Base-by-base conservation (phyloP, 768 basidiomycete species). In the Lepiota venenata region DNA sequence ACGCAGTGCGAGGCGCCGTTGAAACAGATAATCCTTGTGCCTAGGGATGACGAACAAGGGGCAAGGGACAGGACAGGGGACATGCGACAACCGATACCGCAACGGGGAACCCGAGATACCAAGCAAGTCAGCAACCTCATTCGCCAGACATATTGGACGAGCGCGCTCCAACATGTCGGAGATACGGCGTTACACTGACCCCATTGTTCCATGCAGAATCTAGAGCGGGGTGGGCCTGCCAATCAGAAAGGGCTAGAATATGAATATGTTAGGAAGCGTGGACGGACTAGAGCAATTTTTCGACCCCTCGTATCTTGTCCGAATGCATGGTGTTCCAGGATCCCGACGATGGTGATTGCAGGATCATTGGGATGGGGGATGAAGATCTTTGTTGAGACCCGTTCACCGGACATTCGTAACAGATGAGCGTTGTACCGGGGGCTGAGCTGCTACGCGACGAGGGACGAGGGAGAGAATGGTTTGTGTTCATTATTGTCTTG, bases 11-110 rank as follows among this genome's bases (percentile, higher is more conserved):
- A 93, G 81, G 12, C 78, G 81, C 63, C 84, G 85, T 67, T 88
- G 86, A 73, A 87, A 91, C 45, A 93, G 66, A 69, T 93, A 93
- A 64, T 93, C 86, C 61, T 91, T 91, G 68, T 93, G 91, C 62
- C 90, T 92, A 67, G 45, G n/a, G 62, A 7, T n/a, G 14, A 46
- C 20, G 60, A 36, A 46, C 37, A 29, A 22, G 39, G 41, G 37
- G 27, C 20, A 22, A 44, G 39, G 21, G 50, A 25, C 29, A 35
- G 20, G 32, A 32, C 32, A 32, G 10, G 32, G 32, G 32, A 32
- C 32, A 11, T 7, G 32, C 10, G 32, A 11, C 32, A 32, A 32
- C 32, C 32, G 32, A 32, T 32, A 8, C 32, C 2, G 10, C 32
- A 11, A 11, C 32, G 32, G 32, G 25, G 32, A 32, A 32, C 32